Evolutionary conservation across 176 grass and related monocot species (phyloP).

Genomic region (Triticum dicoccoides): DNA sequence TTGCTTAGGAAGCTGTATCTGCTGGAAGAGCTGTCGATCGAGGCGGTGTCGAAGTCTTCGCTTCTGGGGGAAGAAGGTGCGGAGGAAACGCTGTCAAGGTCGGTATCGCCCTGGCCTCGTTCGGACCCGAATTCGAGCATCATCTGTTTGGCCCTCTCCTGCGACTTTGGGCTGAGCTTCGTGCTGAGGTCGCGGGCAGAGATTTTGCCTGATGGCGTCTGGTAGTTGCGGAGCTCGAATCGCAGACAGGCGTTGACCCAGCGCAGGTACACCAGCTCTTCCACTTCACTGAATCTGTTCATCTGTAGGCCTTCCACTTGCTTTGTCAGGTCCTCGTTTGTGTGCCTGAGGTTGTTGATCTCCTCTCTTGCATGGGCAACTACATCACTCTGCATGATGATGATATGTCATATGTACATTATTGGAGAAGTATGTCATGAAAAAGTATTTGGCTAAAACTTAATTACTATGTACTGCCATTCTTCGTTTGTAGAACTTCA

Average conservation of each 20-base stretch:
- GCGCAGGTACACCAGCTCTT: conserved; percentile 88
- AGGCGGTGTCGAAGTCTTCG: conserved; percentile 87
- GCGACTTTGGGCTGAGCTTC: conserved; percentile 81
- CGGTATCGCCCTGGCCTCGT: conserved; percentile 82
- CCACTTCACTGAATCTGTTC: conserved; percentile 94
- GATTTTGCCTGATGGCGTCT: conserved; percentile 59
- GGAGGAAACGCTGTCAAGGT: conserved; percentile 82
- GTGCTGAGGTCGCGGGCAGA: conserved; percentile 85
- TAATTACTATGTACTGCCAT: not conserved
- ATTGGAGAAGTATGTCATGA: not conserved
- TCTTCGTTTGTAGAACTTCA: not conserved
- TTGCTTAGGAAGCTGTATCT: conserved; percentile 76
- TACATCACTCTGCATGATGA: conserved; percentile 68
- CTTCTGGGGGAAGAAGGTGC: conserved; percentile 67
- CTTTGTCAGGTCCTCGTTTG: conserved; percentile 84
- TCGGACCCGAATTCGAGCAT: conserved; percentile 96
- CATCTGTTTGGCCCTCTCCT: conserved; percentile 73
- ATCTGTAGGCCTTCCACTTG: conserved; percentile 97
- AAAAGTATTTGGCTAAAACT: not conserved
- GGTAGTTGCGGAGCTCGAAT: conserved; percentile 84
- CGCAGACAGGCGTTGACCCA: conserved; percentile 95
- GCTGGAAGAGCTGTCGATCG: conserved; percentile 81
- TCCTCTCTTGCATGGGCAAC: conserved; percentile 64
- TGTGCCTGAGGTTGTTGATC: conserved; percentile 65
- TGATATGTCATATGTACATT: conserved; percentile 8